Evolutionary conservation across 108 stramenopile species (phyloP).

Genomic region (Aurantiochytrium sp.): DNA sequence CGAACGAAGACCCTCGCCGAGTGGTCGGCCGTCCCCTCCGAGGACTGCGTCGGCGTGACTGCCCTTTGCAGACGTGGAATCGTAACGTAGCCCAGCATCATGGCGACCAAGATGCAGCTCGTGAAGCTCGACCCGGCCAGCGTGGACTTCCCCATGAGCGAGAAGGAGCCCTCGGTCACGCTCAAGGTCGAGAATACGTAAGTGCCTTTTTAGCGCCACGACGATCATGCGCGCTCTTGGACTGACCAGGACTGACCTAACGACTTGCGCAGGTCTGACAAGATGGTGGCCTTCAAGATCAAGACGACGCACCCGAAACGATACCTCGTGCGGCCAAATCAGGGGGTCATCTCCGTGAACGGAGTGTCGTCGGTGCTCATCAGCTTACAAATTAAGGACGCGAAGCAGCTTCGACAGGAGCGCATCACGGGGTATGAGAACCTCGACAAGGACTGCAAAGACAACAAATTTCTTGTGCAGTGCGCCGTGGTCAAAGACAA

Average conservation of each 20-base stretch:
- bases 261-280: background rate
- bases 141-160: background rate
- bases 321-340: conserved; percentile 32
- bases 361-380: background rate
- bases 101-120: conserved; percentile 18
- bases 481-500: background rate
- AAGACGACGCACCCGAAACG: conserved; percentile 29
- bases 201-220: too few relatives aligned
- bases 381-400: conserved; percentile 8
- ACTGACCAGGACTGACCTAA: too few relatives aligned
- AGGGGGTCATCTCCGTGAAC: background rate
- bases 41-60: too few relatives aligned
- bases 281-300: conserved; percentile 31
- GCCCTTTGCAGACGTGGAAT: too few relatives aligned
- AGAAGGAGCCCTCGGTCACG: conserved; percentile 25
- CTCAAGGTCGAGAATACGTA: conserved; percentile 26
- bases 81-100: too few relatives aligned
- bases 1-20: too few relatives aligned
- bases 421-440: background rate
- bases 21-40: too few relatives aligned
- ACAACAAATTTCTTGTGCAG: conserved; percentile 28
- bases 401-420: conserved; percentile 17
- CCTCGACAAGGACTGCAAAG: conserved; percentile 14
- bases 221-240: too few relatives aligned
- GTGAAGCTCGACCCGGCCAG: background rate